Percentiles rank a stretch among this genome's conserved stretches.
Evolutionary conservation across 352 stramenopile genomes (phyloP).

Genomic region (Phytopythium sindhum): DNA sequence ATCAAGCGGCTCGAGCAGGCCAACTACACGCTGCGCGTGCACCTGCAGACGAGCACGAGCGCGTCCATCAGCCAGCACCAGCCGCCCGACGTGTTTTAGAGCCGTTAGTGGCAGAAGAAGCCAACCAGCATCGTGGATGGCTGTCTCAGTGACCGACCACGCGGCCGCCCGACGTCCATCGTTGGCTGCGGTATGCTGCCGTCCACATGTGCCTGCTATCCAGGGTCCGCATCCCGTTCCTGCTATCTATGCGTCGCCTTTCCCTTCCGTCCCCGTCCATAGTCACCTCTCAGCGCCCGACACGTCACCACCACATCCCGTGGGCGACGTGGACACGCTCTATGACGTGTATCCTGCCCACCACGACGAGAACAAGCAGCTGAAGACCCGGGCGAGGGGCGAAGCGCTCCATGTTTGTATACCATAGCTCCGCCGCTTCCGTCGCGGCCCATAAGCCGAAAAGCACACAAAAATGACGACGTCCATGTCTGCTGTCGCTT

Average conservation of each 20-base stretch:
- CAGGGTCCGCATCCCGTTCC: not conserved
- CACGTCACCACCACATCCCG: no score
- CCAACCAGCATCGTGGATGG: not conserved
- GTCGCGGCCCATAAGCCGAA: not conserved
- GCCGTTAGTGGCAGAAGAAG: not conserved
- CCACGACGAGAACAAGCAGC: not conserved
- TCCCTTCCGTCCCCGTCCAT: not conserved
- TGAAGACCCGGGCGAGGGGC: not conserved
- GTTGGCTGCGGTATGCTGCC: not conserved
- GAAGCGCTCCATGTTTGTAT: constrained; percentile 4
- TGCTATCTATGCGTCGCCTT: constrained; percentile 1
- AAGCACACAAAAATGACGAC: not conserved
- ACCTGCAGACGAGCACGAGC: constrained; percentile 81
- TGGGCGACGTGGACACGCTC: not conserved
- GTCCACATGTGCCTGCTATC: not conserved
- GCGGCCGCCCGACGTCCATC: no score
- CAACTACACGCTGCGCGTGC: constrained; percentile 84
- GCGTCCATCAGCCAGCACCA: constrained; percentile 19
- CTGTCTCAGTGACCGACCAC: not conserved
- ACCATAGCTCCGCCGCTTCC: not conserved
- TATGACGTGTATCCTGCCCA: not conserved
- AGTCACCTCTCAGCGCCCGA: not conserved
- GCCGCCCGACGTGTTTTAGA: constrained; percentile 75
- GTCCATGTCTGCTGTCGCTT: not conserved
- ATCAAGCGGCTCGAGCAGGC: constrained; percentile 85